Conservation (phyloP, 768 basidiomycete genomes). For the Tricholoma saponaceum region DNA sequence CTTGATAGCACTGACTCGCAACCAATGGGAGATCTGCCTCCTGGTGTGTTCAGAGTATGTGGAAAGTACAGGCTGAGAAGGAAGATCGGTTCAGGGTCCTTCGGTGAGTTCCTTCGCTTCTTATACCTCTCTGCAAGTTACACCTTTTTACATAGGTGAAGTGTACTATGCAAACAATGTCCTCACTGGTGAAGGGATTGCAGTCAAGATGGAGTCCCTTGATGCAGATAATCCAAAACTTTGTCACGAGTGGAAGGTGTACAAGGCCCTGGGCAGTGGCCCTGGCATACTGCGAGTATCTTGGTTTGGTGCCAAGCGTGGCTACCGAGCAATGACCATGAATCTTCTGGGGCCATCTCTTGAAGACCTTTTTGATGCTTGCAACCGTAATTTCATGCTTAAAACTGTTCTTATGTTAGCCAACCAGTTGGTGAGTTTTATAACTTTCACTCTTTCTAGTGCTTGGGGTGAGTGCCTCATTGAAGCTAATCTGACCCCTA, state of each 20-base stretch:
- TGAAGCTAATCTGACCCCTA: constrained; percentile 26
- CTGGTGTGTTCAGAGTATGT: constrained; percentile 2
- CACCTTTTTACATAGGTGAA: constrained; percentile 43
- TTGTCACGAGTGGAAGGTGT: constrained; percentile 67
- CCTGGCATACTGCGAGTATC: constrained; percentile 71
- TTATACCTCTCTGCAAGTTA: too few species aligned
- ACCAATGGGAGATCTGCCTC: not conserved
- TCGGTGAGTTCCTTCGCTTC: not conserved
- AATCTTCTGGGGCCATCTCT: constrained; percentile 68
- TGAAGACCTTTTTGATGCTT: constrained; percentile 62
- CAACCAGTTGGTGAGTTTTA: constrained; percentile 82
- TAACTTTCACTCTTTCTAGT: constrained; percentile 11
- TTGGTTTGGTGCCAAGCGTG: constrained; percentile 62
- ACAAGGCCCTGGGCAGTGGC: constrained; percentile 72
- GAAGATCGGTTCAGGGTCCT: constrained; percentile 3
- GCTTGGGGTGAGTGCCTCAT: constrained; percentile 14
- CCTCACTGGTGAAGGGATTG: constrained; percentile 80
- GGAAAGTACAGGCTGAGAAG: too few species aligned
- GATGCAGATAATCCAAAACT: constrained; percentile 68
- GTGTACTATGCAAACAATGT: constrained; percentile 81
- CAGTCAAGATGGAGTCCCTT: constrained; percentile 59
- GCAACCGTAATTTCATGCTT: constrained; percentile 72
- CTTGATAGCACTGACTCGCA: too few species aligned
- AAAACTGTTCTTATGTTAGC: constrained; percentile 96
- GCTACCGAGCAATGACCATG: constrained; percentile 48